Evolutionary conservation across 495 filamentous ascomycete species (phyloP).

Genomic region (Aspergillus ellipticus): DNA sequence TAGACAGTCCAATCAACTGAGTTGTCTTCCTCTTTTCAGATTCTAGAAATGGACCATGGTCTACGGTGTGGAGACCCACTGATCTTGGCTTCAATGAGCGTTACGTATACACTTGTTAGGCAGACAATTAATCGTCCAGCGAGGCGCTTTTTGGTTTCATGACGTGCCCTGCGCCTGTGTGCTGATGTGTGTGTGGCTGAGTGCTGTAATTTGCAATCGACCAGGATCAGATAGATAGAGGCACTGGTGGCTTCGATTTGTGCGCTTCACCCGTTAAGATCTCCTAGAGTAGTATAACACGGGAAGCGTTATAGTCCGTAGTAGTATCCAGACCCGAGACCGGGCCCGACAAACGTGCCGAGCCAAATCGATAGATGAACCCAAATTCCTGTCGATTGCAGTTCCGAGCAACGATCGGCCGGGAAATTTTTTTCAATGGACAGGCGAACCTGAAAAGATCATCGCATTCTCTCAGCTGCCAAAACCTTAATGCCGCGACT

Average conservation of each 20-base stretch:
- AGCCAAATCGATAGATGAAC: not conserved
- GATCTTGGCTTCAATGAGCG: not conserved
- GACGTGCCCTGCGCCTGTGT: not conserved
- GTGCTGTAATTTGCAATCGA: not conserved
- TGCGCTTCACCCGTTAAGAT: not conserved
- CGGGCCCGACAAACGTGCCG: not conserved
- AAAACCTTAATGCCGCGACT: not conserved
- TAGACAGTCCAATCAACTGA: not conserved
- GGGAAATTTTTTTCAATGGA: not conserved
- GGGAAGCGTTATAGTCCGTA: not conserved
- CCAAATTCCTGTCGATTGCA: not conserved
- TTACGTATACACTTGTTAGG: slow-evolving; percentile 1
- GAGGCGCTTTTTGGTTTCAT: not conserved
- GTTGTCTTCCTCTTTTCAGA: not conserved
- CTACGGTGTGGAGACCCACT: not conserved
- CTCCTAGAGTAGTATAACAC: not conserved
- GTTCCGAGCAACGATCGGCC: not conserved
- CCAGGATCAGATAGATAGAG: not conserved
- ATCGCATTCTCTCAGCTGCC: not conserved
- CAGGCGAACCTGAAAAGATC: not conserved
- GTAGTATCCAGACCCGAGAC: too few species aligned
- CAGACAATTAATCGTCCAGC: not conserved
- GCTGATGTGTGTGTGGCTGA: not conserved
- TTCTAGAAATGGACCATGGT: not conserved
- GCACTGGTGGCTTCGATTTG: not conserved